These are phyloP conservation scores for Hymenoscyphus repandus DNA, from an alignment of 2,329 filamentous ascomycete species.

Conservation along the genomic window DNA sequence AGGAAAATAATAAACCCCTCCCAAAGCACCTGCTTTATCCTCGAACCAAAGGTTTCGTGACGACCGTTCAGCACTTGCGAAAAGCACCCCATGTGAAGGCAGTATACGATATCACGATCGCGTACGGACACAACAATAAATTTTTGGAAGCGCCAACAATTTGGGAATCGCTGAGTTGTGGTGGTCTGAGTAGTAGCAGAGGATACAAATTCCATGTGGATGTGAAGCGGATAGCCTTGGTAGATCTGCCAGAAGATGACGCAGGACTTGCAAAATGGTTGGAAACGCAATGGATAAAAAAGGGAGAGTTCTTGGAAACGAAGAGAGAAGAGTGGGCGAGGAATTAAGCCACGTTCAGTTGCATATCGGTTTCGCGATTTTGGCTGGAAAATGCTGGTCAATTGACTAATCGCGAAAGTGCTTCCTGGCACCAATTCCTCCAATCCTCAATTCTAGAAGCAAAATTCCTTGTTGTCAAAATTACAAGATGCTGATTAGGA, in stretches of 20 bases:
- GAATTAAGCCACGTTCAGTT: background rate
- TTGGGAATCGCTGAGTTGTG: slow-evolving; percentile 46
- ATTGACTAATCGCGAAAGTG: background rate
- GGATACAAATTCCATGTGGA: slow-evolving; percentile 48
- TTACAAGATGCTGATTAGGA: too few relatives aligned
- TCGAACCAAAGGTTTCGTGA: slow-evolving; percentile 55
- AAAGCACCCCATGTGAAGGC: slow-evolving; percentile 46
- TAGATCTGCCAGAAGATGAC: slow-evolving; percentile 43
- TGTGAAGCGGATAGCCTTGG: slow-evolving; percentile 42
- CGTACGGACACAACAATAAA: slow-evolving; percentile 41
- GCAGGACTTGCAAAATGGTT: slow-evolving; percentile 47
- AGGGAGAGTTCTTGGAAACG: slow-evolving; percentile 45
- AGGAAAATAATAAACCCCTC: slow-evolving; percentile 42
- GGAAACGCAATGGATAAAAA: slow-evolving; percentile 48
- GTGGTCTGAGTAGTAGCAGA: slow-evolving; percentile 34
- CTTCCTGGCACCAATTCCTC: too few relatives aligned
- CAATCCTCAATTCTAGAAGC: too few relatives aligned
- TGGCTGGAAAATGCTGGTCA: background rate
- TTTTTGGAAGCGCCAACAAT: slow-evolving; percentile 46
- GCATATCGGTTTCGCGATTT: background rate
- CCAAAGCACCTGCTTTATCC: slow-evolving; percentile 56
- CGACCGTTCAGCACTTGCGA: slow-evolving; percentile 51
- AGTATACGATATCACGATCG: slow-evolving; percentile 51
- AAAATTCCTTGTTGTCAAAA: too few relatives aligned
- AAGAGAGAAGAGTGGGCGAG: slow-evolving; percentile 39